Conservation (phyloP, 805 yeast genomes). For the Metschnikowia vanudenii region DNA sequence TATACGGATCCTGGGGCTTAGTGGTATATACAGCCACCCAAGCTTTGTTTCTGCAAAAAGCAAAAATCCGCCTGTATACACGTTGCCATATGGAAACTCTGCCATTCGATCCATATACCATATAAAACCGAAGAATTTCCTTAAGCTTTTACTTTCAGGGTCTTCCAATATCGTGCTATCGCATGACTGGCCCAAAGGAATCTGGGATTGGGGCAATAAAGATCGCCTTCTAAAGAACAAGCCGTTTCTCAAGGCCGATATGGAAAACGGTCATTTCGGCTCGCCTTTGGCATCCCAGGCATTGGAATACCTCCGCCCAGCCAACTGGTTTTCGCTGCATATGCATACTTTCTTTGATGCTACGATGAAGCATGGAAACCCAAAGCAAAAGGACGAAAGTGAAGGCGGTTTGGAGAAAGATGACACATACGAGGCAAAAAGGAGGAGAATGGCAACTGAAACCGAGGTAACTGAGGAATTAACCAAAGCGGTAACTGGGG, state of each 20-base stretch:
- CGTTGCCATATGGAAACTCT: constrained; percentile 47
- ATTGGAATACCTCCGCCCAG: constrained; percentile 56
- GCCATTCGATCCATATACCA: constrained; percentile 68
- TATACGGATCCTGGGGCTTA: constrained; percentile 71
- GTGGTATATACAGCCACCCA: constrained; percentile 71
- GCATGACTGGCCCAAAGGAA: constrained; percentile 95
- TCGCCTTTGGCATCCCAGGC: constrained; percentile 63
- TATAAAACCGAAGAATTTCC: constrained; percentile 60
- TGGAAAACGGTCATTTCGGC: constrained; percentile 61
- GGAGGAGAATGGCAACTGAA: constrained; percentile 6
- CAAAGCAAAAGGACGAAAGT: constrained; percentile 15
- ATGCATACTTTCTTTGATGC: constrained; percentile 77
- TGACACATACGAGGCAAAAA: not conserved
- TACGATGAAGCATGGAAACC: constrained; percentile 37
- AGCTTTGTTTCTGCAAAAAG: constrained; percentile 23
- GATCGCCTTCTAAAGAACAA: constrained; percentile 51
- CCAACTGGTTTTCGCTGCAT: constrained; percentile 86
- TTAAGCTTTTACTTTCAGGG: constrained; percentile 49
- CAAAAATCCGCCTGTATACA: constrained; percentile 8
- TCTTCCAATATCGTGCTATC: constrained; percentile 59
- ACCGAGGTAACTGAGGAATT: too few relatives aligned
- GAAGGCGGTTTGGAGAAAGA: not conserved
- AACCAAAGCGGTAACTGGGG: too few relatives aligned
- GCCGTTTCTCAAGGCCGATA: constrained; percentile 67
- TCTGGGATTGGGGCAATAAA: constrained; percentile 64